These are phyloP conservation scores for Raphanus raphanistrum DNA, from an alignment of 345 rosid species.

Conservation along the genomic window DNA sequence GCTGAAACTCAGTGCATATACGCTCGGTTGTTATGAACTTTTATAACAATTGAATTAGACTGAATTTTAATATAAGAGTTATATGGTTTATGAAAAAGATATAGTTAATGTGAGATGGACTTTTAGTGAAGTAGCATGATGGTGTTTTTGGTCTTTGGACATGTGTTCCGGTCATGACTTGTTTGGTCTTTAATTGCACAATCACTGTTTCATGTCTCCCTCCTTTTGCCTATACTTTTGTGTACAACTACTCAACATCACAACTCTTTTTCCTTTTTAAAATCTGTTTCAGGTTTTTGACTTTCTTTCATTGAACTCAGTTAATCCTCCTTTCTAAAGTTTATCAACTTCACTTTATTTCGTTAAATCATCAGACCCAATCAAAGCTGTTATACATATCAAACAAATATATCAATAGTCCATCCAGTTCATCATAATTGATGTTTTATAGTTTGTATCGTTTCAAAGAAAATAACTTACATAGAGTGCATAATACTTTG, in stretches of 20 bases:
- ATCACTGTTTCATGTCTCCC: constrained; percentile 43
- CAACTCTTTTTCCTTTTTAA: constrained; percentile 13
- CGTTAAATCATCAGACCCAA: constrained; percentile 3
- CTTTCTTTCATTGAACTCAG: constrained; percentile 26
- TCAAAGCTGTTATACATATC: constrained; percentile 12
- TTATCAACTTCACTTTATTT: constrained; percentile 24
- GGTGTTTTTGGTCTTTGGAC: constrained; percentile 37
- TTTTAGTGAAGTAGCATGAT: constrained; percentile 30
- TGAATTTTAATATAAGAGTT: background rate
- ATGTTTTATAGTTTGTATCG: background rate
- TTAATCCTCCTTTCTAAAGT: constrained; percentile 20
- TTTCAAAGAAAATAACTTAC: background rate
- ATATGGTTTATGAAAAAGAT: background rate
- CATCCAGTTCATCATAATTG: background rate
- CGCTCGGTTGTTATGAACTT: background rate
- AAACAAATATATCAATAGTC: background rate
- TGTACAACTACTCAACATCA: constrained; percentile 31
- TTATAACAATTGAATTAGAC: background rate
- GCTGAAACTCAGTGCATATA: background rate
- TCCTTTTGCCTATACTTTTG: constrained; percentile 42
- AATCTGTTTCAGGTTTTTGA: constrained; percentile 24
- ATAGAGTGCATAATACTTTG: background rate
- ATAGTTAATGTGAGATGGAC: constrained; percentile 22
- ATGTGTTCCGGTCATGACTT: constrained; percentile 39
- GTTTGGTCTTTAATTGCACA: constrained; percentile 39